These are phyloP conservation scores for Xerocomus nothofagi DNA, from an alignment of 1,284 basidiomycete species.

Conservation along the genomic window DNA sequence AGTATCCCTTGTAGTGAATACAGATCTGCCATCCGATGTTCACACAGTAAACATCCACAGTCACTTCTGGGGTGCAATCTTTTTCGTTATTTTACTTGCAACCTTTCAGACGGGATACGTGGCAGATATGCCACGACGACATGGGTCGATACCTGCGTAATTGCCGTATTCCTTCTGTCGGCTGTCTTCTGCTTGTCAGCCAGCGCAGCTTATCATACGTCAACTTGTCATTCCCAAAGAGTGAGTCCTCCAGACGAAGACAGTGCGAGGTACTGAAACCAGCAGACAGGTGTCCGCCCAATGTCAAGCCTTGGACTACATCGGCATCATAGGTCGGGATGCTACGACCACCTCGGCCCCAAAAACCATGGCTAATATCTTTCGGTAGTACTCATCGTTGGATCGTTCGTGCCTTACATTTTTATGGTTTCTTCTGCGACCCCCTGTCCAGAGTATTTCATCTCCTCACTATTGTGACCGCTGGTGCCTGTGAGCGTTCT, in stretches of 20 bases:
- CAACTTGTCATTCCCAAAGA: constrained; percentile 70
- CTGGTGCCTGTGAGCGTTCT: constrained; percentile 58
- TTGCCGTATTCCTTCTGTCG: constrained; percentile 70
- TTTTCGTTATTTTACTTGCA: constrained; percentile 64
- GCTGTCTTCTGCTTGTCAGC: constrained; percentile 75
- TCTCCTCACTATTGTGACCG: constrained; percentile 50
- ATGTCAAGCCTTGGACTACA: constrained; percentile 70
- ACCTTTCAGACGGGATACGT: constrained; percentile 54
- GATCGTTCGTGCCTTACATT: constrained; percentile 77
- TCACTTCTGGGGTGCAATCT: constrained; percentile 74
- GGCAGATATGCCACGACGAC: constrained; percentile 49
- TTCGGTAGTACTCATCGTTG: constrained; percentile 60
- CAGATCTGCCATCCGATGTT: constrained; percentile 10
- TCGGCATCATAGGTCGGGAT: constrained; percentile 60
- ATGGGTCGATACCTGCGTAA: constrained; percentile 63
- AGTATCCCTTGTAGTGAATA: constrained; percentile 6
- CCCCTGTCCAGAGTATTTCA: constrained; percentile 53
- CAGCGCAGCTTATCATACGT: constrained; percentile 78
- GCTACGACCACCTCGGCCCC: not conserved
- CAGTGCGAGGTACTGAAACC: not conserved
- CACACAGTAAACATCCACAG: constrained; percentile 84
- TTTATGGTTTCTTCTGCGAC: constrained; percentile 74
- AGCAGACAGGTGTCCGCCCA: constrained; percentile 43
- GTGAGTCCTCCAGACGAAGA: constrained; percentile 38
- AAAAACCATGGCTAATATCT: not conserved